Base-by-base conservation (phyloP, 2,329 filamentous ascomycete species). In the Cyphellophora europaea region DNA sequence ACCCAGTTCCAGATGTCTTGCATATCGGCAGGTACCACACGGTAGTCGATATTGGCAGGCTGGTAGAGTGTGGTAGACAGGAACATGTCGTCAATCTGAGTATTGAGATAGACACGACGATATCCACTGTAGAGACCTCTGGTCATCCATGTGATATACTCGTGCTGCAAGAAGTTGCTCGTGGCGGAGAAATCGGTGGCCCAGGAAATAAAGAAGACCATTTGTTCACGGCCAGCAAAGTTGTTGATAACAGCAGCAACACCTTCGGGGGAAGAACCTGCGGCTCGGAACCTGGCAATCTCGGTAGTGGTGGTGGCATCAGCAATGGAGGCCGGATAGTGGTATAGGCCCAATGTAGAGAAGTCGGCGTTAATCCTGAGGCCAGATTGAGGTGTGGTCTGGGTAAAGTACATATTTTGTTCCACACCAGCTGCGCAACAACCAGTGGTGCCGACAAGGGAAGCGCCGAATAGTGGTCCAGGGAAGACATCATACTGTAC, bases 51-150 rank as follows among this genome's bases (percentile, higher is more conserved):
- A 5, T 62, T 64, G n/a, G 46, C 44, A 1, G 72, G 71, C n/a
- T 25, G 21, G 49, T 72, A 73, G 21, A 72, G 58, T 8, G 62
- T 62, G 3, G 67, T 65, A 34, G 61, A 57, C 13, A 79, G 58
- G 46, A 77, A 72, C 61, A 79, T 72, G 45, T 79, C 75, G 46
- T 79, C 75, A 19, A 79, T 67, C 48, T 77, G 72, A 10, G 71
- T 67, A 53, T 59, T 69, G 21, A 76, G 53, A 41, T 73, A 66
- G 25, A 69, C 59, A 42, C 72, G 65, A 35, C 71, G 65, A 49
- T 71, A 67, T 11, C 72, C 72, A 6, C 69, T 58, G 42, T 72
- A 49, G 6, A 77, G 53, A 23, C 74, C 74, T 41, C 72, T 64
- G 5, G 74, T 77, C 19, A 74, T 52, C 74, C 73, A 79, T 45